Base-by-base conservation (phyloP, 2,329 filamentous ascomycete genomes). In the Arthrobotrys musiformis region DNA sequence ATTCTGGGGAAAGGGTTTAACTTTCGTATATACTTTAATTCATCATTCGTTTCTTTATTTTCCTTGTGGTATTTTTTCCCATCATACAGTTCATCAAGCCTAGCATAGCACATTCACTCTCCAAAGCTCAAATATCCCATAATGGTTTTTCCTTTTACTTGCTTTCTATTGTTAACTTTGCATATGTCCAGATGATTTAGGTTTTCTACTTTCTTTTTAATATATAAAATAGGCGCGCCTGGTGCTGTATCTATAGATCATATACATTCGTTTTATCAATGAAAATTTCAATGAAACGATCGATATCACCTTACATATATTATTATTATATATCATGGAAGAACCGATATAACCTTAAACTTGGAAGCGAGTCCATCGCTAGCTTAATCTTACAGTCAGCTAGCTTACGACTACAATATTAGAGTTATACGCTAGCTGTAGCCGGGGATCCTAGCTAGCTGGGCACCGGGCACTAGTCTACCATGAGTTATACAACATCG, bases 81-180 rank as follows among this genome's bases (percentile, higher is more conserved):
- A 1, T 62, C 33, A 46, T 62, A 44, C 19, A 46, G 58, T 62
- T 62, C 28, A 46, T 62, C 17, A 64, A 48, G 54, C 46, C 54
- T 72, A 72, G 68, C 68, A 64, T 72, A 72, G 46, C 67, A 56
- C 30, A 30, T 24, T 26, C 11, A n/a, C 50, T 8, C 9, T 6
- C 52, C 52, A 11, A 22, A 56, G 5, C 54, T 58, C 30, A 58
- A 17, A n/a, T 56, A 8, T 24, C 40, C n/a, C 33, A 24, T 26
- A 15, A 40, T 58, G 19, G 30, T 2, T 26, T 40, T 58, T 13
- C 28, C 13, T 33, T 58, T 15, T 26, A 9, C 9, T 24, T 37
- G 24, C 1, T 4, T 54, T 13, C 37, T 3, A 4, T 42, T 7
- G 15, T 19, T 42, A n/a, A 4, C 19, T 35, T 56, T 56, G 28